A percentile compares a stretch with the other conserved stretches of the same genome.
Evolutionary conservation across 1,284 basidiomycete species (phyloP).

Genomic region (Trichosporon sp.): DNA sequence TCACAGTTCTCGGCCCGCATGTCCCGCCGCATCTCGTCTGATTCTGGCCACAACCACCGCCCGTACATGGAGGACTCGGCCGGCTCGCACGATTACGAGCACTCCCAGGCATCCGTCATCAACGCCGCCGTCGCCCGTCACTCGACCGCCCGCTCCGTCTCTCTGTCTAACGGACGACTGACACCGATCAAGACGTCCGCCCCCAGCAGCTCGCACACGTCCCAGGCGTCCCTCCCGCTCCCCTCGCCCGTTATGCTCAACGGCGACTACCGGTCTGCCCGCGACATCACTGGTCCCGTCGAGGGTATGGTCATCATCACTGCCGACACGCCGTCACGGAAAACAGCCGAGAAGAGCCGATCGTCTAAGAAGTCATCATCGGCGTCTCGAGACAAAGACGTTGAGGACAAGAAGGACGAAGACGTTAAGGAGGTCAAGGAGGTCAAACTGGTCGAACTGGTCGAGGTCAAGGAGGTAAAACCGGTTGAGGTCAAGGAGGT

Average conservation of each 20-base stretch:
- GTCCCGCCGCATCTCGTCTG: slow-evolving; percentile 15
- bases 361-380: neutral
- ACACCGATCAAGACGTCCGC: slow-evolving; percentile 13
- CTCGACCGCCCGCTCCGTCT: slow-evolving; percentile 13
- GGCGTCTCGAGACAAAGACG: neutral
- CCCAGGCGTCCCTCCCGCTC: slow-evolving; percentile 4
- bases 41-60: slow-evolving; percentile 4
- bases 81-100: neutral
- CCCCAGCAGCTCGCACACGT: neutral
- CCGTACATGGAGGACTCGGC: slow-evolving; percentile 14
- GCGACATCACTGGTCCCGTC: slow-evolving; percentile 13
- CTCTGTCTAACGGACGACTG: slow-evolving; percentile 17
- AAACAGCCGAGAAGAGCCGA: neutral
- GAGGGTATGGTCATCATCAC: slow-evolving; percentile 19
- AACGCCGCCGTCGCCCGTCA: slow-evolving; percentile 2
- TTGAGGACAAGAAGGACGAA: neutral
- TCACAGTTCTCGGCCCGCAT: slow-evolving; percentile 13
- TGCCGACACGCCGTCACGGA: neutral
- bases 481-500: neutral
- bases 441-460: too few species aligned
- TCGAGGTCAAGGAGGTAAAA: too few species aligned
- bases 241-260: slow-evolving; percentile 6
- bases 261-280: slow-evolving; percentile 14
- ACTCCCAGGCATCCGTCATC: neutral
- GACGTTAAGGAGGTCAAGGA: neutral